Evolutionary conservation across 2,329 filamentous ascomycete species (phyloP), one percentile per base, ranked within the genome.

Genomic region (Fusarium oxysporum): DNA sequence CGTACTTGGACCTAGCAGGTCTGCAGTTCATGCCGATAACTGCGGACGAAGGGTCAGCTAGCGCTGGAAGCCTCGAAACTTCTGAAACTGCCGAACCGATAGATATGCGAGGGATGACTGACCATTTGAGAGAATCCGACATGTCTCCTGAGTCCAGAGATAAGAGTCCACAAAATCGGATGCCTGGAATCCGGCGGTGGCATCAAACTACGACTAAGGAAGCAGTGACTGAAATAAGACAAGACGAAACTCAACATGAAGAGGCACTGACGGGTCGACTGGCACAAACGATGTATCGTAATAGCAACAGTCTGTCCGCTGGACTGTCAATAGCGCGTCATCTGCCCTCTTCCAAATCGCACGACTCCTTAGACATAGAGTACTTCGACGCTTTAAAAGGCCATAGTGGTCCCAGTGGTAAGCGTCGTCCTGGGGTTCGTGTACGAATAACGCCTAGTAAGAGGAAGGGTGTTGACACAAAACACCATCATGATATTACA

Each of bases 81-180:
- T 12, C 0, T 12, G 4, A n/a, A 6, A 8, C 14, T 1, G 21
- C 14, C 4, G 0, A 12, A 12, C 7, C 0, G 6, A n/a, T 9
- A 14, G 7, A 40, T 40, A 40, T n/a, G 21, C 7, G 21, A 38
- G 37, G 17, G 12, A 14, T n/a, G 21, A 40, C 21, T 13, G 21
- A 13, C 12, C 7, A 14, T 40, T 14, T 9, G 14, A 32, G 14
- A 23, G 16, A 9, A 6, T 17, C 5, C 0, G 3, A 17, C 5
- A 9, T 12, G 6, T 12, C 14, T 4, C 10, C 1, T 48, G 3
- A 32, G 12, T 16, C 44, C 4, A 30, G 6, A 30, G 1, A 30
- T 30, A 14, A 7, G 8, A 19, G 12, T 7, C 3, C 17, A 14
- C 12, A 14, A 14, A 17, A 9, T 10, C 5, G 2, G 25, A 1